Conservation (phyloP, 306 rosid species). For the peach (Prunus persica) region DNA sequence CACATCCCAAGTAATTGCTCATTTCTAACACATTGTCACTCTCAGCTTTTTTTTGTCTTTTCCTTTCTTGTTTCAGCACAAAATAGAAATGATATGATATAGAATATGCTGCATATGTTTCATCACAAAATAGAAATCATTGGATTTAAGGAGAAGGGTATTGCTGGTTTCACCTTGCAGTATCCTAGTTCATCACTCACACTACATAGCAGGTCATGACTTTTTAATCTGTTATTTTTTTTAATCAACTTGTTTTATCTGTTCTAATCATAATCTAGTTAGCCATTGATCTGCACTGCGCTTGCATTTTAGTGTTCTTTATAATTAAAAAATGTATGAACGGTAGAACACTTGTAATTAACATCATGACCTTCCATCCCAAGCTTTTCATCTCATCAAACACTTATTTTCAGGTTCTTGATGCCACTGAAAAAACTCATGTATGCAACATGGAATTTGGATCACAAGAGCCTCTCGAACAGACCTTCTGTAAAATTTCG, state of each 20-base stretch:
- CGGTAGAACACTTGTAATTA: neutral
- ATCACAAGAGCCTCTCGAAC: constrained; percentile 33
- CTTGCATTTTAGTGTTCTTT: too few species aligned
- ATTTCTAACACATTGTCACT: neutral
- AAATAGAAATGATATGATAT: neutral
- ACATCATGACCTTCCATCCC: neutral
- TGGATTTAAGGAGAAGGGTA: too few species aligned
- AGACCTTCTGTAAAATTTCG: constrained; percentile 35
- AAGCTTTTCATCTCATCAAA: neutral
- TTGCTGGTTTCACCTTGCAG: too few species aligned
- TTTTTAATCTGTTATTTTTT: too few species aligned
- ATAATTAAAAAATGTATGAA: too few species aligned
- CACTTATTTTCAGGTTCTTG: constrained; percentile 51
- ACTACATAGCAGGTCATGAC: too few species aligned
- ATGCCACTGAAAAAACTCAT: constrained; percentile 27
- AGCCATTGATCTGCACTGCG: too few species aligned
- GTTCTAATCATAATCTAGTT: too few species aligned
- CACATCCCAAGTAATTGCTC: constrained; percentile 23
- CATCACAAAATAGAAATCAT: too few species aligned
- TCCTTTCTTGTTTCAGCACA: neutral
- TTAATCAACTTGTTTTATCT: too few species aligned
- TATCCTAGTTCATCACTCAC: too few species aligned
- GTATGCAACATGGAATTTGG: constrained; percentile 31
- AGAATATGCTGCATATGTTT: neutral
- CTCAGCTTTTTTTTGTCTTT: neutral